Evolutionary conservation across 768 basidiomycete species (phyloP), one percentile per base, ranked within the genome.

Genomic region (Amanita rubescens): DNA sequence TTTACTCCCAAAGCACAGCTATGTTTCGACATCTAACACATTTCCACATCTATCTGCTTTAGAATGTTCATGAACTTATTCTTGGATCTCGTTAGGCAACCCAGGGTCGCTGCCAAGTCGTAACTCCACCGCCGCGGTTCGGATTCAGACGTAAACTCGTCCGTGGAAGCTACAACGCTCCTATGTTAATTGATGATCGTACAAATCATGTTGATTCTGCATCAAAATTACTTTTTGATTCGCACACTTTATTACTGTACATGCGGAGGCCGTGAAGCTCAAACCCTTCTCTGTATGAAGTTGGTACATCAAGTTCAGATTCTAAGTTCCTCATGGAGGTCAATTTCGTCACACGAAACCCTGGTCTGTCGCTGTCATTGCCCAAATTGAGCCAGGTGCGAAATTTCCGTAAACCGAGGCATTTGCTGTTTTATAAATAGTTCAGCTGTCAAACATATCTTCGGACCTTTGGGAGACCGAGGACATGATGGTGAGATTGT

Each of bases 51-150:
- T 35, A 9, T 37, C 19, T 27, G 5, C 33, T 20, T 22, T 48
- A 22, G 37, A 20, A 17, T 25, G 24, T 38, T 25, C 35, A 0
- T 2, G 39, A 34, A 14, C 27, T 39, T 20, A 52, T 53, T 45
- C 19, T 19, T 44, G 33, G 22, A 14, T 34, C 20, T 25, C 38
- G 44, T 53, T 30, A n/a, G 34, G 42, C 12, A 24, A 45, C 52
- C 33, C 52, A 53, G 52, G 52, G 52, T 53, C 35, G 44, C 42
- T 46, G 52, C 19, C 20, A 42, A 30, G 14, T 42, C 42, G 24
- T 53, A 46, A 34, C 42, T 45, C 68, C 69, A 69, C 69, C 69
- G 62, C 69, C 69, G 70, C 67, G 71, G 69, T 62, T 63, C 65
- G 65, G 67, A 63, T 54, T 57, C 59, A 58, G 58, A 59, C 55